Conservation (phyloP, 108 stramenopile genomes). For the Pseudonitzschia delicatissima region DNA sequence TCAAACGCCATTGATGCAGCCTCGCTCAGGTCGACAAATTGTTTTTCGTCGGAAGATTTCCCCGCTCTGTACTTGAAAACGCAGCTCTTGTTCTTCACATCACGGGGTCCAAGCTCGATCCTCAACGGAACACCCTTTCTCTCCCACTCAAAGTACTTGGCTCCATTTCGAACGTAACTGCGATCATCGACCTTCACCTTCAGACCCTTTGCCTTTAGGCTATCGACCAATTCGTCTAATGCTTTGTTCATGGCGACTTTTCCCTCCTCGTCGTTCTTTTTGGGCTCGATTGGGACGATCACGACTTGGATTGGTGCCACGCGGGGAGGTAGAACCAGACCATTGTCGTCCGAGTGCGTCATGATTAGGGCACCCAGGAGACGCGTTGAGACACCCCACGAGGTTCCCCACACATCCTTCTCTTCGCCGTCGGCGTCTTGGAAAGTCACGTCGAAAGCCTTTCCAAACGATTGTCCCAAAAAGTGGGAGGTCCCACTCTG, state of each 20-base stretch:
- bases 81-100: slow-evolving; percentile 76
- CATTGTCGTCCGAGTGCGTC: slow-evolving; percentile 97
- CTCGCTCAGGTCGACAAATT: slow-evolving; percentile 48
- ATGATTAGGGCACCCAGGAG: slow-evolving; percentile 96
- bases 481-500: slow-evolving; percentile 98
- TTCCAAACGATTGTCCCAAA: slow-evolving; percentile 95
- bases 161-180: slow-evolving; percentile 91
- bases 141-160: slow-evolving; percentile 99
- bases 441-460: slow-evolving; percentile 97
- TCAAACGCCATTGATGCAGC: slow-evolving; percentile 41
- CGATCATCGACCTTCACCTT: slow-evolving; percentile 94
- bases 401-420: slow-evolving; percentile 95
- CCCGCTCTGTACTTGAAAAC: slow-evolving; percentile 85
- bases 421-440: slow-evolving; percentile 78
- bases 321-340: slow-evolving; percentile 91
- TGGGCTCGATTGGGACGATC: slow-evolving; percentile 87
- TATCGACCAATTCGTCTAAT: slow-evolving; percentile 62
- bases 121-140: slow-evolving; percentile 95
- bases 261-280: slow-evolving; percentile 81
- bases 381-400: slow-evolving; percentile 97
- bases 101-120: slow-evolving; percentile 93
- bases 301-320: slow-evolving; percentile 93
- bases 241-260: slow-evolving; percentile 65
- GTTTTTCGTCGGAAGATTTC: slow-evolving; percentile 61
- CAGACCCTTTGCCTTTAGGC: slow-evolving; percentile 68